These are phyloP conservation scores for Golubevia pallescens DNA, from an alignment of 1,284 basidiomycete genomes.

Conservation along the genomic window DNA sequence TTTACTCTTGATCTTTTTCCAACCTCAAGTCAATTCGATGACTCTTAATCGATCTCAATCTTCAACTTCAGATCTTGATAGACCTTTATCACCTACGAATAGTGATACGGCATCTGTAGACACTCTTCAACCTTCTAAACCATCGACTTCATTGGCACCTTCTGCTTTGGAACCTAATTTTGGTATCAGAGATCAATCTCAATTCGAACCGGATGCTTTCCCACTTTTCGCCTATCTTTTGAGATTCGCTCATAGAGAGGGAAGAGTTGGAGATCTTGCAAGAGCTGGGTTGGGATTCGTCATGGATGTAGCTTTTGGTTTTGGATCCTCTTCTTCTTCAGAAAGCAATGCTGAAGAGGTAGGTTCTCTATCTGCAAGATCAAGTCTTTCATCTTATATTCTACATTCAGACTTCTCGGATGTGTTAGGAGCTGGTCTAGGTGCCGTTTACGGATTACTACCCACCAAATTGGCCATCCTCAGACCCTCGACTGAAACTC, in stretches of 20 bases:
- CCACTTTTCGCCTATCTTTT: conserved; percentile 89
- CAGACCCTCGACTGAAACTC: no score
- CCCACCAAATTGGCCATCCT: conserved; percentile 77
- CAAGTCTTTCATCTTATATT: conserved; percentile 70
- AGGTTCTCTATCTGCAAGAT: conserved; percentile 1
- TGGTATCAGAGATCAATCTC: conserved; percentile 14
- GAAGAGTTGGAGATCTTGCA: conserved; percentile 89
- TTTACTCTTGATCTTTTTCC: conserved; percentile 49
- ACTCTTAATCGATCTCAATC: not conserved
- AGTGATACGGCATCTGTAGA: not conserved
- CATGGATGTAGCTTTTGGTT: conserved; percentile 74
- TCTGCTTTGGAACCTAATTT: not conserved
- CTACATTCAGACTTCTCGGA: conserved; percentile 95
- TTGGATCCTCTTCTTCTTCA: conserved; percentile 7
- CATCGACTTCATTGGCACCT: conserved; percentile 28
- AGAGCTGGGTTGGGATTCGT: conserved; percentile 88
- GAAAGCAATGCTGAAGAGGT: not conserved
- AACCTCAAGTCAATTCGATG: conserved; percentile 3
- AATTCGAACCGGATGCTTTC: conserved; percentile 20
- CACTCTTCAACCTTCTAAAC: conserved; percentile 24
- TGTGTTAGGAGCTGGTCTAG: conserved; percentile 89
- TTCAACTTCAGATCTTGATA: conserved; percentile 7
- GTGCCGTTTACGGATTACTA: conserved; percentile 88
- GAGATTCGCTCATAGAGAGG: conserved; percentile 92
- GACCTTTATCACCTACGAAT: not conserved